These are phyloP conservation scores for Neurospora sp. DNA, from an alignment of 495 filamentous ascomycete species.

Conservation along the genomic window DNA sequence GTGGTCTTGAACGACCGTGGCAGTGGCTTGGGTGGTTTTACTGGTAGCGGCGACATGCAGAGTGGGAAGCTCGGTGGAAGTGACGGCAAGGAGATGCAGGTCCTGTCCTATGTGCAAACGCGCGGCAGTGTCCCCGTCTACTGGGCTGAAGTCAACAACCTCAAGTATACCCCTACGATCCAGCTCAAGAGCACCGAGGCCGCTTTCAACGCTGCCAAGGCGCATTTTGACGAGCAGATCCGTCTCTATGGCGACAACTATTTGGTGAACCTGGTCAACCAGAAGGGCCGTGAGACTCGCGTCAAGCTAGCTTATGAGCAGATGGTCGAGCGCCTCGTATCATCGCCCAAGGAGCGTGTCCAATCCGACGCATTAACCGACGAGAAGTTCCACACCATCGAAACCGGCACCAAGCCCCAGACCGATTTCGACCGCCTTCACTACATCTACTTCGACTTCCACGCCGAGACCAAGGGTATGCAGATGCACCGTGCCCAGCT, in stretches of 20 bases:
- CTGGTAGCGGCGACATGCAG: slow-evolving; percentile 61
- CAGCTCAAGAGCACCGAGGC: slow-evolving; percentile 77
- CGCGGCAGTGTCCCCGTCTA: slow-evolving; percentile 88
- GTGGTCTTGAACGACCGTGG: slow-evolving; percentile 74
- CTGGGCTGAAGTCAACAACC: slow-evolving; percentile 88
- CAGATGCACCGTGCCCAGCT: slow-evolving; percentile 87
- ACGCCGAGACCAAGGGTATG: slow-evolving; percentile 90
- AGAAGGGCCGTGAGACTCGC: slow-evolving; percentile 75
- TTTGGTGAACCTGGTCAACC: slow-evolving; percentile 92
- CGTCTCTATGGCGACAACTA: slow-evolving; percentile 90
- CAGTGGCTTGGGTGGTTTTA: slow-evolving; percentile 65
- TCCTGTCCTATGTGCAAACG: slow-evolving; percentile 90
- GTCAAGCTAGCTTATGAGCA: slow-evolving; percentile 92
- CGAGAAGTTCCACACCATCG: slow-evolving; percentile 73
- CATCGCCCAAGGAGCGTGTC: slow-evolving; percentile 52
- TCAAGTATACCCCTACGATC: slow-evolving; percentile 80
- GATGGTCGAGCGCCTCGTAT: slow-evolving; percentile 62
- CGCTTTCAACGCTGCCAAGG: slow-evolving; percentile 65
- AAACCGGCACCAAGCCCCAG: slow-evolving; percentile 46
- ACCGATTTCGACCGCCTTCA: slow-evolving; percentile 70
- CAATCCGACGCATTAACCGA: slow-evolving; percentile 46
- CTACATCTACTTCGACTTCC: slow-evolving; percentile 97
- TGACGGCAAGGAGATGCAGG: slow-evolving; percentile 64
- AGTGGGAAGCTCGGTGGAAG: slow-evolving; percentile 52
- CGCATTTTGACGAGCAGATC: slow-evolving; percentile 90